Base-by-base conservation (phyloP, 2,329 filamentous ascomycete species). In the Fonsecaea multimorphosa region DNA sequence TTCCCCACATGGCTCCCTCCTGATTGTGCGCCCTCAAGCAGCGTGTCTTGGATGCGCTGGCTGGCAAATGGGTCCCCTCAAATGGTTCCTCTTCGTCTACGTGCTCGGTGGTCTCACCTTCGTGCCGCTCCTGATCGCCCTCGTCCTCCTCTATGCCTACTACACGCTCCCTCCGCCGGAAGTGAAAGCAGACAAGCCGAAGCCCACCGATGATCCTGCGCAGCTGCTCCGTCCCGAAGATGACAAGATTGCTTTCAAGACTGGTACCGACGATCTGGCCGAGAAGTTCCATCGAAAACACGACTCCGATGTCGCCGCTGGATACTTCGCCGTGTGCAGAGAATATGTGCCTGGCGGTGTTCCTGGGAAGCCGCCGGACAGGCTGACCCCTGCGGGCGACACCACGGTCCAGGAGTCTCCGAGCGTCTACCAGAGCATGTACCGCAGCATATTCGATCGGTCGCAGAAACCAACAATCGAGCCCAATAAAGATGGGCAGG, bases 361-460 rank as follows among this genome's bases (percentile, higher is more conserved):
- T 77, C 96, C 96, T 81, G 92, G 92, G 66, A 96, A 94, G 79
- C 93, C 93, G 5, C 93, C 94, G 65, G 93, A 97, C 79, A 87
- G 92, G 66, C 87, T 89, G 34, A 94, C 91, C 0, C 92, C 93
- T 5, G 86, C 91, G 12, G 92, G 92, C 19, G 88, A 90, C 63
- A 89, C 91, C 16, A 88, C 95, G 52, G 87, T 89, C 36, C 83
- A 90, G 49, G 90, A 93, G 63, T 96, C 92, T 74, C 93, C 91
- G 63, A 97, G 94, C 76, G 94, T 99, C 40, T 98, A 98, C 78
- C 95, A 98, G 84, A 91, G 91, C 77, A 97, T 99, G 92, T 99
- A 99, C 79, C 85, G 93, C 76, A 97, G 91, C 77, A 90, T 99
- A 68, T 98, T 99, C 76, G 93, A 97, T 73, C 87, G 94, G 73